Evolutionary conservation across 2,329 filamentous ascomycete genomes (phyloP), one percentile per base, ranked within the genome.

Genomic region (Penicillium sp.): DNA sequence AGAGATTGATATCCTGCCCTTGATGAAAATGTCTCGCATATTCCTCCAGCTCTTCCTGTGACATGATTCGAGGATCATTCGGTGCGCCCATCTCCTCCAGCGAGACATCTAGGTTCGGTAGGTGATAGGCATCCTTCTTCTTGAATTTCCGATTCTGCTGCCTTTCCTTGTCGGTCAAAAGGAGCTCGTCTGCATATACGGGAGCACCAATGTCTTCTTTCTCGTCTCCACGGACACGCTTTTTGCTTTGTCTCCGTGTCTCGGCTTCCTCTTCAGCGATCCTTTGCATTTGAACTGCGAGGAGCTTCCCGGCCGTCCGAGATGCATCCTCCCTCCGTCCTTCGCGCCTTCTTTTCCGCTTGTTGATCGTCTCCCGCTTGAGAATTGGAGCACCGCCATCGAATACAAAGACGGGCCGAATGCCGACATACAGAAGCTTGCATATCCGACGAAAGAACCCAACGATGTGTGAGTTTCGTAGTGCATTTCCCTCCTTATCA

Each of bases 391-490:
- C 96, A 44, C 93, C 95, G 58, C 96, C 95, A 76, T 99, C 95
- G 73, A 99, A 99, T 14, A 99, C 93, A 74, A 99, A 99, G 45
- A 99, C 92, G 0, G 95, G 96, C 62, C 89, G 90, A 74, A 99
- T 96, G 49, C 96, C 95, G 70, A 95, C 93, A 84, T 93, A 99
- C 1, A 99, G 84, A 1, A 99, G 84, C 74, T 99, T 99, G 83
- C 95, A 99, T 73, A 99, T 96, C 59, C 95, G 88, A 51, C 95
- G 90, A 78, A 99, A 99, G 84, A 99, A 99, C 39, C 96, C 95
- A 44, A 99, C 91, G 35, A 99, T 86, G 71, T 99, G 95, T 29
- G 91, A 93, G 78, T 97, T 99, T 62, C 93, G 91, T 52, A 99
- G 82, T 1, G 95, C 95, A 71, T 99, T 96, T 53, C 95, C 95